A percentile compares a stretch with the other conserved stretches of the same genome.
These are phyloP conservation scores for Parathielavia hyrcaniae DNA, from an alignment of 495 filamentous ascomycete species.

Conservation along the genomic window DNA sequence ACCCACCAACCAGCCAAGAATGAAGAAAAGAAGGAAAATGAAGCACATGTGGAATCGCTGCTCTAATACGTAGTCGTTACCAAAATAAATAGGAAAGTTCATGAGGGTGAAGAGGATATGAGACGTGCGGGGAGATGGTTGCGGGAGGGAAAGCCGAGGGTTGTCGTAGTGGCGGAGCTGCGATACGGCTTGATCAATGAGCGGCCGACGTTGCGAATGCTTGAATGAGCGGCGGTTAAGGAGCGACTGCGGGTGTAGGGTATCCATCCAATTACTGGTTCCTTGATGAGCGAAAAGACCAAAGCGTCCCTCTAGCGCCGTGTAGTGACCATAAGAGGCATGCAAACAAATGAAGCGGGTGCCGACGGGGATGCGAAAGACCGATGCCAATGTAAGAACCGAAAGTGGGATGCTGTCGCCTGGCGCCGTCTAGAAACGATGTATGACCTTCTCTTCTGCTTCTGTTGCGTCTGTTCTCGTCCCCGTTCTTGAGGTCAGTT, in stretches of 20 bases:
- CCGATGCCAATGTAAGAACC: slow-evolving; percentile 11
- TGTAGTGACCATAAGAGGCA: slow-evolving; percentile 6
- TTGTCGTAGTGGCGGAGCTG: neutral
- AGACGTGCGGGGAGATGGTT: neutral
- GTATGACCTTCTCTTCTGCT: neutral
- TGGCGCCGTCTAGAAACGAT: neutral
- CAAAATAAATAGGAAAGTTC: neutral
- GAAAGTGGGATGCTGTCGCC: neutral
- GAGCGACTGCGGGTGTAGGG: neutral
- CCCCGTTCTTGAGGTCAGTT: neutral
- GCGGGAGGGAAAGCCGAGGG: neutral
- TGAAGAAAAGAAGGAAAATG: neutral
- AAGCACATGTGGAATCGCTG: neutral
- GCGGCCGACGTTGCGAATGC: neutral
- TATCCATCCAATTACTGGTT: slow-evolving; percentile 9
- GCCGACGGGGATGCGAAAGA: neutral
- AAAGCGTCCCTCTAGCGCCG: slow-evolving; percentile 5
- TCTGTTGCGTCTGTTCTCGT: neutral
- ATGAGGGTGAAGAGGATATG: neutral
- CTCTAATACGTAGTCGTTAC: slow-evolving; percentile 2
- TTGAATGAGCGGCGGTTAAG: neutral
- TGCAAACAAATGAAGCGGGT: neutral
- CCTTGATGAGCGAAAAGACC: neutral
- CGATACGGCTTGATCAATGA: neutral
- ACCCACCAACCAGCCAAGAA: neutral